A percentile compares a stretch with the other conserved stretches of the same genome.
These are phyloP conservation scores for Logfia minima DNA, from an alignment of 129 eudicot species.

Conservation along the genomic window DNA sequence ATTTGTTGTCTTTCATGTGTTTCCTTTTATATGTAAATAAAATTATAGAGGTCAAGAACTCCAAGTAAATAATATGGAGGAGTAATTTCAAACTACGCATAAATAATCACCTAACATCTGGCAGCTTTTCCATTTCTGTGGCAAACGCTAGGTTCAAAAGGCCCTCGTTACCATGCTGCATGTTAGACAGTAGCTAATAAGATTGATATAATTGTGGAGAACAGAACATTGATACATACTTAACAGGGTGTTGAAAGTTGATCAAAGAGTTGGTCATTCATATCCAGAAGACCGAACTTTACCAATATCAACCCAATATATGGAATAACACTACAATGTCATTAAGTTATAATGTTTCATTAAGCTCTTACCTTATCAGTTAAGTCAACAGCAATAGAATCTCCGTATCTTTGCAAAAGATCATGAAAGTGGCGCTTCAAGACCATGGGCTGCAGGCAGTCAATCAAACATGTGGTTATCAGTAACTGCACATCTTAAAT, in stretches of 20 bases:
- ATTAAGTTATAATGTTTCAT: conserved; percentile 5
- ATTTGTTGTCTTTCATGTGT: not conserved
- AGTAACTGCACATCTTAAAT: conserved; percentile 6
- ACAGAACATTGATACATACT: not conserved
- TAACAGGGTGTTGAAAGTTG: not conserved
- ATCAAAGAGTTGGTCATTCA: not conserved
- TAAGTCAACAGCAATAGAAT: conserved; percentile 75
- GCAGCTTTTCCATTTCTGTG: conserved; percentile 82
- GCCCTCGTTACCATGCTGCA: conserved; percentile 94
- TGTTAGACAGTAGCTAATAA: conserved; percentile 18
- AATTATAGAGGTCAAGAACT: not conserved
- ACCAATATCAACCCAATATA: not conserved
- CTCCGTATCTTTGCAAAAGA: conserved; percentile 90
- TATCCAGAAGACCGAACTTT: not conserved
- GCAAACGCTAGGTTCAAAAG: conserved; percentile 68
- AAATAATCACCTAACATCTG: conserved; percentile 66
- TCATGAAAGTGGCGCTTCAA: conserved; percentile 96
- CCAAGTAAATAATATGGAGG: not conserved
- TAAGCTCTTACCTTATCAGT: conserved; percentile 67
- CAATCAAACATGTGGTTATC: conserved; percentile 15
- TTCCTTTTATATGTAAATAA: not conserved
- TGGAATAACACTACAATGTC: conserved; percentile 5
- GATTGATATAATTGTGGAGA: not conserved
- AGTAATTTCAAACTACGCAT: not conserved
- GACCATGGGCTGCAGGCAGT: conserved; percentile 57